Evolutionary conservation across 495 filamentous ascomycete species (phyloP).

Genomic region (Xylaria grammica): DNA sequence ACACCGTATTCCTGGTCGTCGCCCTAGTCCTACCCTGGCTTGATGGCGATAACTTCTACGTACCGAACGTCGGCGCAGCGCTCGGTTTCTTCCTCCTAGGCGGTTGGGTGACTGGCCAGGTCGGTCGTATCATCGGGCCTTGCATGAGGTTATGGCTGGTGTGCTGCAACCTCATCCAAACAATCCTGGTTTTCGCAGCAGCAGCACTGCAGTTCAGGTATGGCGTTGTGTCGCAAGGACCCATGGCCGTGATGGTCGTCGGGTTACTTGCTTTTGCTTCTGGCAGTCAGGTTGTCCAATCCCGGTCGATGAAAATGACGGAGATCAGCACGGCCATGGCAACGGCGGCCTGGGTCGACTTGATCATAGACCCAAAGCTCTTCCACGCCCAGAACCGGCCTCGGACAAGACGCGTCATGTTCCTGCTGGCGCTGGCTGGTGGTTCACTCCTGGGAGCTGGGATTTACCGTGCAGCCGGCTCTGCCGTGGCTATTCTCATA

Average conservation of each 20-base stretch:
- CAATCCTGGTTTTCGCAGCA: slow-evolving; percentile 57
- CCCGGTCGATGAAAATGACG: slow-evolving; percentile 57
- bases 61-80: slow-evolving; percentile 58
- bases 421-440: slow-evolving; percentile 54
- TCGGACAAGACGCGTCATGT: slow-evolving; percentile 57
- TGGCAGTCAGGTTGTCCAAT: slow-evolving; percentile 64
- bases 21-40: slow-evolving; percentile 57
- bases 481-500: slow-evolving; percentile 46
- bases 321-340: slow-evolving; percentile 74
- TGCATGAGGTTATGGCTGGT: slow-evolving; percentile 59
- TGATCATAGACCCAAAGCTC: slow-evolving; percentile 60
- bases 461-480: slow-evolving; percentile 48
- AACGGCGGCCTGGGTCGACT: slow-evolving; percentile 66
- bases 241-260: slow-evolving; percentile 49
- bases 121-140: slow-evolving; percentile 57
- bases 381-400: slow-evolving; percentile 50
- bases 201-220: slow-evolving; percentile 52
- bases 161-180: slow-evolving; percentile 58
- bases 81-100: slow-evolving; percentile 61
- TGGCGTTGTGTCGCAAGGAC: slow-evolving; percentile 38
- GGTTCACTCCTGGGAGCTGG: slow-evolving; percentile 62
- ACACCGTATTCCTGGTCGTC: slow-evolving; percentile 63
- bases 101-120: slow-evolving; percentile 59
- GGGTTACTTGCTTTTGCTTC: slow-evolving; percentile 60
- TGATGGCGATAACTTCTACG: slow-evolving; percentile 52